Percentiles rank a stretch among this genome's conserved stretches.
These are phyloP conservation scores for Tulasnella calospora DNA, from an alignment of 768 basidiomycete species.

Conservation along the genomic window DNA sequence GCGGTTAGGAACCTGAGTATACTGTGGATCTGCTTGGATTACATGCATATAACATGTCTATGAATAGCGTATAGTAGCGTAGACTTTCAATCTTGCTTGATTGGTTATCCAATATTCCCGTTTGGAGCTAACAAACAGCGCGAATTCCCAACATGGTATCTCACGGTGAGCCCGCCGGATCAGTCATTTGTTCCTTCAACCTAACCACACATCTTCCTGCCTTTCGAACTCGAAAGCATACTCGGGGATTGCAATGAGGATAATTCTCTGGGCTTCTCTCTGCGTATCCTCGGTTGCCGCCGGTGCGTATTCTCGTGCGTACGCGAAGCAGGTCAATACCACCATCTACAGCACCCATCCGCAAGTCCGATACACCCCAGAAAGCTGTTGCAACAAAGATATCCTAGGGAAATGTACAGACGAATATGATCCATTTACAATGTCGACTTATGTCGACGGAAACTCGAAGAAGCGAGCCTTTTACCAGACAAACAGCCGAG, in stretches of 20 bases:
- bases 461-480: not conserved
- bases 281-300: not conserved
- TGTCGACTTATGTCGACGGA: not conserved
- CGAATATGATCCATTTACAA: not conserved
- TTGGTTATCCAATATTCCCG: not conserved
- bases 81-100: not conserved
- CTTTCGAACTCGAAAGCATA: not conserved
- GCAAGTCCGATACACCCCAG: not conserved
- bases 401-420: not conserved
- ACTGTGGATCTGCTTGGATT: not conserved
- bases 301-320: not conserved
- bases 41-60: not conserved
- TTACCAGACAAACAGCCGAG: not conserved
- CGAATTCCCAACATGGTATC: not conserved
- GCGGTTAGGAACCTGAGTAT: not conserved
- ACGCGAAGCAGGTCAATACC: not conserved
- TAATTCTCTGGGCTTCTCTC: not conserved
- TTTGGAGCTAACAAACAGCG: not conserved
- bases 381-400: not conserved
- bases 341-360: slow-evolving; percentile 9
- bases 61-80: not conserved
- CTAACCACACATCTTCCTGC: not conserved
- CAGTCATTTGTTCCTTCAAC: not conserved
- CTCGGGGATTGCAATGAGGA: not conserved
- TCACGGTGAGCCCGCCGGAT: not conserved